Evolutionary conservation across 176 grass and related monocot species (phyloP), one percentile per base, ranked within the genome.

Genomic region (Cenchrus purpureus): DNA sequence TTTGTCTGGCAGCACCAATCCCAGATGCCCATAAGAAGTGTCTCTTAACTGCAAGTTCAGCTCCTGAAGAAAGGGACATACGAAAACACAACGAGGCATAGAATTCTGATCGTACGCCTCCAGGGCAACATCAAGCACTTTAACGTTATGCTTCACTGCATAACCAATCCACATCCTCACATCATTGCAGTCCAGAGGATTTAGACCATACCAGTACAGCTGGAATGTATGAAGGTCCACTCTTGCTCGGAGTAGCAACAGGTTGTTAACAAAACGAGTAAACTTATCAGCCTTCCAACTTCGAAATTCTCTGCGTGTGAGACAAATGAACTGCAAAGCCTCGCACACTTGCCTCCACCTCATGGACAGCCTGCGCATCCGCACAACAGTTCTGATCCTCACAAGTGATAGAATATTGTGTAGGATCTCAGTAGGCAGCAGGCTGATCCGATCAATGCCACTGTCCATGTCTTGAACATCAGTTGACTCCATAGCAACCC

Each of bases 131-230:
- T 75, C 82, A n/a, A 84, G 71, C 71, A 75, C 82, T 65, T 84
- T 84, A 63, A 84, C 81, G 16, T 83, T 74, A 15, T 84, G 82
- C 71, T 84, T 84, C 46, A 75, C 28, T 28, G 29, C 82, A 40
- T 74, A 84, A 13, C 45, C 44, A 52, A 84, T 65, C 82, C 82
- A 84, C 58, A 53, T 84, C 49, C 71, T 84, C 14, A 75, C 58
- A 65, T 62, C 45, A 74, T 74, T 75, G 29, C 17, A 75, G 71
- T 74, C 65, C 19, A 84, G 54, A 57, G 54, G 16, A 7, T 6
- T 20, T 16, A 0, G 55, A 57, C 17, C 16, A 57, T 20, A 19
- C 55, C 20, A 85, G 14, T 68, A 51, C 37, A 85, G 63, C 15
- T 58, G 63, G 37, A 85, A 85, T 5, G 83, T 77, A 10, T 85